phyloP scores from a whole-genome alignment of 371 early-diverging fungal genomes.

The Vavraia culicis region DNA sequence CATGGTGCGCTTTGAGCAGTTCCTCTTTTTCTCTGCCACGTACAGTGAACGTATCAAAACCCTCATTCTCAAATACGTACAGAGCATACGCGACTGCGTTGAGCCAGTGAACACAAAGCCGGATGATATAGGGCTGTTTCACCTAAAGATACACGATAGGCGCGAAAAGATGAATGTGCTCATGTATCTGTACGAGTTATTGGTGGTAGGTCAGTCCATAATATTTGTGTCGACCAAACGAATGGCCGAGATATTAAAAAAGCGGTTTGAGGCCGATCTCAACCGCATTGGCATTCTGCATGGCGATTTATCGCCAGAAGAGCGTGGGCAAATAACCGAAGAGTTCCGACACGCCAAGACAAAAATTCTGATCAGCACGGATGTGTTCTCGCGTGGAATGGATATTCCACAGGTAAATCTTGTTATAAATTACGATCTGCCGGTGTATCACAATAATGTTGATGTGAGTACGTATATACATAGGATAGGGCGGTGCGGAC shows the following conservation, averaged over 20 bases:
- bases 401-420: slow-evolving; percentile 59
- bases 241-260: slow-evolving; percentile 55
- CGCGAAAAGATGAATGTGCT: slow-evolving; percentile 57
- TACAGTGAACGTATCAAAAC: slow-evolving; percentile 56
- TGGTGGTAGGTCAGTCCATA: slow-evolving; percentile 62
- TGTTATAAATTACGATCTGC: slow-evolving; percentile 87
- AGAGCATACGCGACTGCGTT: slow-evolving; percentile 60
- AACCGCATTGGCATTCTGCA: slow-evolving; percentile 63
- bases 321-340: slow-evolving; percentile 73
- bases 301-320: slow-evolving; percentile 55
- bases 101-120: slow-evolving; percentile 63
- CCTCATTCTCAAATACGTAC: slow-evolving; percentile 56
- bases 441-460: slow-evolving; percentile 46
- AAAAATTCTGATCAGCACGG: slow-evolving; percentile 54
- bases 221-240: slow-evolving; percentile 63
- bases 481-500: slow-evolving; percentile 88
- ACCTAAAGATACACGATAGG: slow-evolving; percentile 59
- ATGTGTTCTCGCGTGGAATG: slow-evolving; percentile 42
- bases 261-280: slow-evolving; percentile 55
- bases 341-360: slow-evolving; percentile 63
- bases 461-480: slow-evolving; percentile 84
- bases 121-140: slow-evolving; percentile 76
- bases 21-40: slow-evolving; percentile 73
- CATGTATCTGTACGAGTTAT: slow-evolving; percentile 55
- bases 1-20: slow-evolving; percentile 44